Conservation (phyloP, 768 basidiomycete genomes). For the Phaeotremella skinneri region DNA sequence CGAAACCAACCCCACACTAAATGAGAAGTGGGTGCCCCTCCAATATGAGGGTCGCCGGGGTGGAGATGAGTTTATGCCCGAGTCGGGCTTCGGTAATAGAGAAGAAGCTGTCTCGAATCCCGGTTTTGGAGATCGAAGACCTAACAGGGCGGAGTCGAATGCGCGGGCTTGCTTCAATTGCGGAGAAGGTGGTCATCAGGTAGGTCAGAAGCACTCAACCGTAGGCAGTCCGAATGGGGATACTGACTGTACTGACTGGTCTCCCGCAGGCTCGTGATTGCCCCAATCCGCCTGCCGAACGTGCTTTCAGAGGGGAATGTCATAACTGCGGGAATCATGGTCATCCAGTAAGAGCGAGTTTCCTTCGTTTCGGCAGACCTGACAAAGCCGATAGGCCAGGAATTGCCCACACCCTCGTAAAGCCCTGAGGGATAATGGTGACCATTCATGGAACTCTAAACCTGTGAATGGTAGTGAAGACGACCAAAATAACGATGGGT, state of each 20-base stretch:
- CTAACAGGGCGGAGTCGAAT: slow-evolving; percentile 16
- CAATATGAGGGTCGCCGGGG: slow-evolving; percentile 4
- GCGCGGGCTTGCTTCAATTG: slow-evolving; percentile 20
- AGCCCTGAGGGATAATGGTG: not conserved
- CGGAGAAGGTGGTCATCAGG: slow-evolving; percentile 23
- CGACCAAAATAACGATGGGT: too few species aligned
- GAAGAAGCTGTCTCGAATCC: too few species aligned
- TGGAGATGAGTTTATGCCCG: too few species aligned
- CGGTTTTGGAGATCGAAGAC: too few species aligned
- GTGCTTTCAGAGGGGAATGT: slow-evolving; percentile 10
- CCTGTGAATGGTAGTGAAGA: too few species aligned
- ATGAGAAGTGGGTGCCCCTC: too few species aligned
- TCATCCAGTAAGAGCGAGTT: slow-evolving; percentile 19
- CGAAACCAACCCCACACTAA: not conserved
- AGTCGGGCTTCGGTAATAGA: too few species aligned
- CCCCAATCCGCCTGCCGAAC: slow-evolving; percentile 10
- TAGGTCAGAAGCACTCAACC: slow-evolving; percentile 2
- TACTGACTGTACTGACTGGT: not conserved
- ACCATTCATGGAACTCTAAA: too few species aligned
- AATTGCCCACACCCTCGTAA: slow-evolving; percentile 17
- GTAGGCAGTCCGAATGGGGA: not conserved
- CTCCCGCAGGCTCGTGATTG: slow-evolving; percentile 21
- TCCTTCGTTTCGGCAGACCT: not conserved
- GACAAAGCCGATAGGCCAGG: not conserved
- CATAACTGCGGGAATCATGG: slow-evolving; percentile 17